Percentiles rank a stretch among this genome's conserved stretches.
These are phyloP conservation scores for Ophiognomonia clavigignenti-juglandacearum DNA, from an alignment of 2,329 filamentous ascomycete genomes.

Conservation along the genomic window DNA sequence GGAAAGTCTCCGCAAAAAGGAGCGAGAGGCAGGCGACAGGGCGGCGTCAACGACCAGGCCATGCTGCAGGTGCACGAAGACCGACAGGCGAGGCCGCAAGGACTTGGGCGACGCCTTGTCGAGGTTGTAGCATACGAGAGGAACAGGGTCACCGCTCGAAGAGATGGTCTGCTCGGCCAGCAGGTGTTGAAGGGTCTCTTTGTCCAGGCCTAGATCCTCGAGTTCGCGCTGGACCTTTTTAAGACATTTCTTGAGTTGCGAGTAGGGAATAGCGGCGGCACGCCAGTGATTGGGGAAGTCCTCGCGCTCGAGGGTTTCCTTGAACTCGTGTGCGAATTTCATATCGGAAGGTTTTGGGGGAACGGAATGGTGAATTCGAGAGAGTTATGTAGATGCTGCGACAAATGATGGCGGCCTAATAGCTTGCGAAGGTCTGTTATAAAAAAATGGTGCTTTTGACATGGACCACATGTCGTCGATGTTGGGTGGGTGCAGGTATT, in stretches of 20 bases:
- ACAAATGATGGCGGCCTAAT: not conserved
- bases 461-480: constrained; percentile 2
- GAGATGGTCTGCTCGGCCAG: constrained; percentile 46
- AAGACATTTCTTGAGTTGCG: constrained; percentile 82
- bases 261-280: constrained; percentile 74
- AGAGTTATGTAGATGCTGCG: too few relatives aligned
- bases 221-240: constrained; percentile 74
- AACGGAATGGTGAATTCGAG: too few relatives aligned
- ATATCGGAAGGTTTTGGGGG: constrained; percentile 39
- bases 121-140: constrained; percentile 45
- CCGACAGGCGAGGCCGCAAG: constrained; percentile 64
- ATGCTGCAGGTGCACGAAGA: constrained; percentile 62
- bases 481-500: too few relatives aligned
- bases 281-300: constrained; percentile 71
- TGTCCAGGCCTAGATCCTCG: constrained; percentile 64
- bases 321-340: constrained; percentile 84
- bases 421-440: not conserved
- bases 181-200: constrained; percentile 63
- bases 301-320: constrained; percentile 62
- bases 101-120: constrained; percentile 33
- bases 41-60: constrained; percentile 65
- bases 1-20: constrained; percentile 59
- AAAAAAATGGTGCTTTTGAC: not conserved
- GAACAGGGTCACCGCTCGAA: constrained; percentile 29
- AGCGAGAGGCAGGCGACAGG: constrained; percentile 59